These are phyloP conservation scores for Rutstroemia sp. DNA, from an alignment of 2,329 filamentous ascomycete genomes.

Conservation along the genomic window DNA sequence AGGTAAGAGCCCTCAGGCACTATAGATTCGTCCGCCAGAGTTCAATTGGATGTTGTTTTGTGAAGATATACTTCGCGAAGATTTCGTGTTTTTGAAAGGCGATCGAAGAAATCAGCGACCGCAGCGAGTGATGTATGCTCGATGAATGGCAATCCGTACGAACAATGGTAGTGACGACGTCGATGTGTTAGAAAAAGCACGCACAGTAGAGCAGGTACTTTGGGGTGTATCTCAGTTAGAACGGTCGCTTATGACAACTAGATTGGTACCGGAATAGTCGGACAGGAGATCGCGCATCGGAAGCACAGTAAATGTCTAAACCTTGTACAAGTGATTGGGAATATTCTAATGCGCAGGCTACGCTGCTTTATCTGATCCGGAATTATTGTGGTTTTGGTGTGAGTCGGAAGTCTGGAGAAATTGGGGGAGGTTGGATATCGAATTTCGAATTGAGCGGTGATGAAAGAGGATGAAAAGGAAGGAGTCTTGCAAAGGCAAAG, in stretches of 20 bases:
- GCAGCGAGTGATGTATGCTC: neutral
- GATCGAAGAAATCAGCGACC: neutral
- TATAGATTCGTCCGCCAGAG: conserved; percentile 5
- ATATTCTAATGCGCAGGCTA: neutral
- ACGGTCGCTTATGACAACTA: conserved; percentile 9
- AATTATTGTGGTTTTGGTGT: too few relatives aligned
- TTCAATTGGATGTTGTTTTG: neutral
- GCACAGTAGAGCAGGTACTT: neutral
- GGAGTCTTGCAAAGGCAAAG: neutral
- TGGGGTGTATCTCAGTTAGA: conserved; percentile 4
- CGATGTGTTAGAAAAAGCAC: conserved; percentile 3
- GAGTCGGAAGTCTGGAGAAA: too few relatives aligned
- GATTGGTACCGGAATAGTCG: conserved; percentile 10
- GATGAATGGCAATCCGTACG: neutral
- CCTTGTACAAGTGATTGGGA: conserved; percentile 1
- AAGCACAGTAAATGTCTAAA: neutral
- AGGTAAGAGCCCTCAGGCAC: conserved; percentile 11
- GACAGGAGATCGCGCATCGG: conserved; percentile 7
- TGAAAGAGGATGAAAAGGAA: neutral
- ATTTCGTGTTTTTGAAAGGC: neutral
- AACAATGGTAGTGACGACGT: neutral
- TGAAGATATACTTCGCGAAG: neutral
- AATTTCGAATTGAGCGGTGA: too few relatives aligned
- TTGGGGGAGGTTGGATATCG: neutral
- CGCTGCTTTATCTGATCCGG: too few relatives aligned